Base-by-base conservation (phyloP, 2,329 filamentous ascomycete species). In the Colletotrichum magnum region DNA sequence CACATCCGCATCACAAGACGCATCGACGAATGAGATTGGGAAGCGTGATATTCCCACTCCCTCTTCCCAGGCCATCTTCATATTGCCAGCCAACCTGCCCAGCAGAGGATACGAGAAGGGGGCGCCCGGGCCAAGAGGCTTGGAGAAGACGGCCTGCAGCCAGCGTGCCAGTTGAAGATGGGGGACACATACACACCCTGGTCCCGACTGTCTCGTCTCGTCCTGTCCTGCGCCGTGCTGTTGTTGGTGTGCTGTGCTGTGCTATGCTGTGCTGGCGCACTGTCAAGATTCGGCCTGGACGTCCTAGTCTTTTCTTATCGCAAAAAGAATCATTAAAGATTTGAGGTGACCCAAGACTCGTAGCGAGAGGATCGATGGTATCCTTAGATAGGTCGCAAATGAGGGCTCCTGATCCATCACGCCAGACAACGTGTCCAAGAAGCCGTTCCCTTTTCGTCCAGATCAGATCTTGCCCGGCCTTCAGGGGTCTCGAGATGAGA, bases 81-180 rank as follows among this genome's bases (percentile, higher is more conserved):
- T 24, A 24, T 24, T 24, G 21, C 21, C 21, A 24, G 21, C 21
- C 21, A 24, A 10, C 32, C 32, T 10, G 32, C 32, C 32, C 32
- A 18, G 43, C 47, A 63, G 48, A 56, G 62, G 56, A 69, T 66
- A 69, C 62, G 66, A 66, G 66, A n/a, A 54, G 47, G 24, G 28
- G 62, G 56, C 54, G 66, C n/a, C 62, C 62, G 26, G 45, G 66
- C 66, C 62, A 69, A 66, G 62, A 66, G 56, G 62, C 62, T 65
- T 65, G 61, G 61, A 16, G 28, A 65, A 36, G 32, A 10, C 32
- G 61, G 65, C 65, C 65, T 68, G 52, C 64, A 53, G 58, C 58
- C 66, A 59, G 48, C 48, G 45, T 69, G 50, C 50, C 54, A 21
- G 48, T 53, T 39, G 36, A n/a, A 52, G 28, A 36, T 43, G 54